Evolutionary conservation across 352 stramenopile species (phyloP).

Genomic region (Stramenopiles sp.): DNA sequence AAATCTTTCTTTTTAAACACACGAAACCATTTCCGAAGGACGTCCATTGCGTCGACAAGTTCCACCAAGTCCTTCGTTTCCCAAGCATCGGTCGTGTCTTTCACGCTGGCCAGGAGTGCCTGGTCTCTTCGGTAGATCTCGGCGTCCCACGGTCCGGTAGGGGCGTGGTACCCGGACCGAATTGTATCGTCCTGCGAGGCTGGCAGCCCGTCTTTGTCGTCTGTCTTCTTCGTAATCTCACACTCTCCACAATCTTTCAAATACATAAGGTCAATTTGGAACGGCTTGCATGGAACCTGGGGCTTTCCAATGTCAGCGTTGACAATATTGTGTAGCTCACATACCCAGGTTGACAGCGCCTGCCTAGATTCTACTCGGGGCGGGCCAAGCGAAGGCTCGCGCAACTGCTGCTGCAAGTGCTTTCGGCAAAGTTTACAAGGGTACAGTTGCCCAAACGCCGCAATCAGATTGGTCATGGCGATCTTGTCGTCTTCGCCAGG

Average conservation of each 20-base stretch:
- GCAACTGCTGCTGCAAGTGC: slow-evolving; percentile 18
- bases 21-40: background rate
- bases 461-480: slow-evolving; percentile 16
- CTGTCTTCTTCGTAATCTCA: background rate
- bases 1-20: slow-evolving; percentile 6
- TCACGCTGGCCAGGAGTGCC: background rate
- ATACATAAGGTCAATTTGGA: background rate
- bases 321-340: slow-evolving; percentile 22
- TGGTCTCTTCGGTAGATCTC: background rate
- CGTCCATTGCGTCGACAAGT: background rate
- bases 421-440: slow-evolving; percentile 20
- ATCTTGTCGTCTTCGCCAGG: slow-evolving; percentile 18
- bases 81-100: background rate
- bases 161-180: background rate
- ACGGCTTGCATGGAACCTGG: background rate
- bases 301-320: slow-evolving; percentile 25
- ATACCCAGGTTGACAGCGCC: slow-evolving; percentile 15
- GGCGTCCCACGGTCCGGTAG: background rate
- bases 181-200: background rate
- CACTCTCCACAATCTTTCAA: slow-evolving; percentile 3
- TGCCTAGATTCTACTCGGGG: slow-evolving; percentile 6
- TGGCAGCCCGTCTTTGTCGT: background rate
- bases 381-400: slow-evolving; percentile 19
- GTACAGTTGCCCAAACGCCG: slow-evolving; percentile 18
- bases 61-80: background rate